Percentiles rank a stretch among this genome's conserved stretches.
phyloP scores from a whole-genome alignment of 495 filamentous ascomycete genomes.

The Sporormia fimetaria region DNA sequence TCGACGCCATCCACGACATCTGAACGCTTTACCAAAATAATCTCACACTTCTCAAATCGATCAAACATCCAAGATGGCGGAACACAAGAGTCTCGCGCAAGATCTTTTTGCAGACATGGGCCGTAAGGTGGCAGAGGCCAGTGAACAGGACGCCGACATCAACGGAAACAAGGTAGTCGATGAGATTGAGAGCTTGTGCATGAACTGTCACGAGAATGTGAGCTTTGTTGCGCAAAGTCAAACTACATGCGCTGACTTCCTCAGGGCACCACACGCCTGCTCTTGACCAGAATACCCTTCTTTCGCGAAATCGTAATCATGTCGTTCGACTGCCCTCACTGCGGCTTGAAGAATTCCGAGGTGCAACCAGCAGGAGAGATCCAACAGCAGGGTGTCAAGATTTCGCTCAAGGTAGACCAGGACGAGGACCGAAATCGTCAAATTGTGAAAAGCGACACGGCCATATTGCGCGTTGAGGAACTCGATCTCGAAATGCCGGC shows the following conservation, averaged over 20 bases:
- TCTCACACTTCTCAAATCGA: not conserved
- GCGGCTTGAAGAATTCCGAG: slow-evolving; percentile 78
- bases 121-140: slow-evolving; percentile 34
- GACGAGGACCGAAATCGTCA: slow-evolving; percentile 68
- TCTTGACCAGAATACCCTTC: slow-evolving; percentile 84
- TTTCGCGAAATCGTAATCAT: slow-evolving; percentile 96
- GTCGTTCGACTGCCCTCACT: slow-evolving; percentile 87
- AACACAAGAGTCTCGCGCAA: slow-evolving; percentile 22
- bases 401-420: slow-evolving; percentile 58
- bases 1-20: not conserved
- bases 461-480: slow-evolving; percentile 67
- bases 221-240: slow-evolving; percentile 20
- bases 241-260: not conserved
- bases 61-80: slow-evolving; percentile 6
- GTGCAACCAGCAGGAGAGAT: slow-evolving; percentile 83
- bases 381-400: slow-evolving; percentile 75
- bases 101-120: slow-evolving; percentile 42
- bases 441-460: slow-evolving; percentile 82
- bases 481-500: slow-evolving; percentile 85
- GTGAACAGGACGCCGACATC: slow-evolving; percentile 30
- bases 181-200: slow-evolving; percentile 62
- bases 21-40: not conserved
- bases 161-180: slow-evolving; percentile 52
- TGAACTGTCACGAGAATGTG: slow-evolving; percentile 83
- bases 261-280: slow-evolving; percentile 71